Evolutionary conservation across 2,329 filamentous ascomycete species (phyloP).

Genomic region (Epicoccum sorghinum): DNA sequence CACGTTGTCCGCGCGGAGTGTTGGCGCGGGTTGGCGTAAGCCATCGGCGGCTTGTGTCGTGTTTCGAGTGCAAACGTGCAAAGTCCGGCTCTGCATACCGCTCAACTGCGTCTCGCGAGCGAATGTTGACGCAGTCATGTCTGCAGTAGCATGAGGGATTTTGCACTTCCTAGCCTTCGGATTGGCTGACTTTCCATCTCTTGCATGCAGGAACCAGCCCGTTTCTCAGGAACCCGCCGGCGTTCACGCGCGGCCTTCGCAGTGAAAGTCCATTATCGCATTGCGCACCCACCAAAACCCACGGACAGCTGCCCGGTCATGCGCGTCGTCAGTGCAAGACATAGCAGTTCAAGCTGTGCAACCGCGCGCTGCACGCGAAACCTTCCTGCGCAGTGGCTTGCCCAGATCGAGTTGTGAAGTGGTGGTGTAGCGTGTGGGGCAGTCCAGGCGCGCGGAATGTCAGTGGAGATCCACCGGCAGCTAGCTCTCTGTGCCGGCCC

Average conservation of each 20-base stretch:
- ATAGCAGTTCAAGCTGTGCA: conserved; percentile 11
- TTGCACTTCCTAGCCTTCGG: conserved; percentile 5
- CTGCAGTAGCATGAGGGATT: conserved; percentile 16
- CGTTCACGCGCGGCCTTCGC: conserved; percentile 5
- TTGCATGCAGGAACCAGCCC: conserved; percentile 14
- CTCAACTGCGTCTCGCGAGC: conserved; percentile 13
- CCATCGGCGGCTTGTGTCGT: conserved; percentile 15
- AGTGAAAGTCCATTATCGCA: conserved; percentile 8
- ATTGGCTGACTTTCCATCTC: conserved; percentile 8
- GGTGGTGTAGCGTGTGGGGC: conserved; percentile 9
- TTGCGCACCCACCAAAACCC: neutral
- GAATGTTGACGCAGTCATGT: conserved; percentile 11
- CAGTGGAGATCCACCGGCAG: conserved; percentile 15
- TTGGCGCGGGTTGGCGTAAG: conserved; percentile 16
- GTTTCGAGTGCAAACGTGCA: conserved; percentile 15
- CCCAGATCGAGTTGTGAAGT: conserved; percentile 15
- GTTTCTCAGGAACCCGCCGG: conserved; percentile 7
- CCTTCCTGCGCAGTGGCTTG: conserved; percentile 5
- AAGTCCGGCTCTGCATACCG: conserved; percentile 15
- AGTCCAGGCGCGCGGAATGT: conserved; percentile 9
- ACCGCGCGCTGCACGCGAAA: conserved; percentile 4
- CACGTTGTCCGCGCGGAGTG: conserved; percentile 16
- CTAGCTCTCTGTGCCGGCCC: conserved; percentile 4
- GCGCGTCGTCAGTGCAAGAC: conserved; percentile 11
- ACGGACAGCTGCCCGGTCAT: conserved; percentile 8